Evolutionary conservation across 805 yeast genomes (phyloP).

Genomic region (Lachancea waltii): DNA sequence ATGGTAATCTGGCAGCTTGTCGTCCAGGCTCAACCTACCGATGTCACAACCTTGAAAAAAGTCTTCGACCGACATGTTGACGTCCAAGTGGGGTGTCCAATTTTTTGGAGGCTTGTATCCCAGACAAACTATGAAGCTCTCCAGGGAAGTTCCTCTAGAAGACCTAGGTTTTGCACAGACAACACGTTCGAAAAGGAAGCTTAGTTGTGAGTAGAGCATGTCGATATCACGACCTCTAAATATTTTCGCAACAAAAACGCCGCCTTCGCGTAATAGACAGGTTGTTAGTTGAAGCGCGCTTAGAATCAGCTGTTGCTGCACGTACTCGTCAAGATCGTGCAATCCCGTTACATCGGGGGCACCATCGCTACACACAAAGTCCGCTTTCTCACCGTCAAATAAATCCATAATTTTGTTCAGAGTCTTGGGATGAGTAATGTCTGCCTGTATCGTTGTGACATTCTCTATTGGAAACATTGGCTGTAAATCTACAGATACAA

Average conservation of each 20-base stretch:
- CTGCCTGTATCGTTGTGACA: slow-evolving; percentile 89
- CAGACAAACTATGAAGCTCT: slow-evolving; percentile 87
- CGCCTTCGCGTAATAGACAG: slow-evolving; percentile 81
- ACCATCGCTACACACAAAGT: slow-evolving; percentile 87
- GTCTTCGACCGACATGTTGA: slow-evolving; percentile 65
- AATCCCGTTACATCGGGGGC: slow-evolving; percentile 98
- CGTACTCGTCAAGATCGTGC: slow-evolving; percentile 93
- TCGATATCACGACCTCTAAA: slow-evolving; percentile 96
- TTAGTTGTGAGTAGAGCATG: slow-evolving; percentile 84
- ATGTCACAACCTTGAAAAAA: slow-evolving; percentile 62
- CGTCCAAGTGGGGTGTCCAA: slow-evolving; percentile 66
- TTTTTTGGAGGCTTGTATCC: slow-evolving; percentile 79
- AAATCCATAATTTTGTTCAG: slow-evolving; percentile 64
- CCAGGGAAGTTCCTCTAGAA: slow-evolving; percentile 89
- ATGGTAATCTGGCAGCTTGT: slow-evolving; percentile 34
- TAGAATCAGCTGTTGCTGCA: slow-evolving; percentile 88
- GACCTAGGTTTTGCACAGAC: slow-evolving; percentile 95
- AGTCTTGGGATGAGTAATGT: slow-evolving; percentile 93
- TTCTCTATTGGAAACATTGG: slow-evolving; percentile 96
- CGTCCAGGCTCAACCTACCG: slow-evolving; percentile 36
- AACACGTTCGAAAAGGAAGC: slow-evolving; percentile 76
- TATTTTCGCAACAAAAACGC: slow-evolving; percentile 91
- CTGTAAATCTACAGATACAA: slow-evolving; percentile 92
- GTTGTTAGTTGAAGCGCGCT: slow-evolving; percentile 91
- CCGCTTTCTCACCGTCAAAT: slow-evolving; percentile 91